Conservation (phyloP, 2,329 filamentous ascomycete species). For the Aspergillus spinulosporus region DNA sequence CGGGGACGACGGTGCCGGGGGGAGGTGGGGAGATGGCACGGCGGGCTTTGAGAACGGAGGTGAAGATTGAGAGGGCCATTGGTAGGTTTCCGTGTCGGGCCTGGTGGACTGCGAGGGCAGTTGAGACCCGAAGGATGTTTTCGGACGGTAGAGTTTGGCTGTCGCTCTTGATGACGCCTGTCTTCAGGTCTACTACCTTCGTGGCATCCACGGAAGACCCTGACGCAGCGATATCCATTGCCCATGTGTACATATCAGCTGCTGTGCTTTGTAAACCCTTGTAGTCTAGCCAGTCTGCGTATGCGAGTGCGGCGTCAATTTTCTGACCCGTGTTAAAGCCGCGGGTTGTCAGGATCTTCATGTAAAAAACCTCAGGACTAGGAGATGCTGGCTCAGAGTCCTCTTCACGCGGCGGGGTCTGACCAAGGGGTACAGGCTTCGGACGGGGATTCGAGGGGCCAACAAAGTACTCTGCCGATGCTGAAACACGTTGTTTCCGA, state of each 20-base stretch:
- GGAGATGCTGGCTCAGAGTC: conserved; percentile 71
- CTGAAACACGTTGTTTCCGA: conserved; percentile 64
- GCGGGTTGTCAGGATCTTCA: conserved; percentile 74
- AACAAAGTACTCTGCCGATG: conserved; percentile 70
- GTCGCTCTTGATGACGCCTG: conserved; percentile 64
- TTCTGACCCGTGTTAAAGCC: conserved; percentile 79
- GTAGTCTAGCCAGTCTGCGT: conserved; percentile 81
- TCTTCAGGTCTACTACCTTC: conserved; percentile 60
- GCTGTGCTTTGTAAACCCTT: conserved; percentile 67
- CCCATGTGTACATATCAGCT: conserved; percentile 71
- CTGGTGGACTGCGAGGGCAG: conserved; percentile 74
- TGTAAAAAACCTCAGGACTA: conserved; percentile 73
- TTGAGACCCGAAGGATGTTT: conserved; percentile 75
- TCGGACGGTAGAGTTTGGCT: conserved; percentile 59
- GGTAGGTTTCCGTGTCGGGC: conserved; percentile 68
- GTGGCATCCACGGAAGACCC: conserved; percentile 49
- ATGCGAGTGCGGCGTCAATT: conserved; percentile 77
- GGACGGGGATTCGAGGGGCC: conserved; percentile 83
- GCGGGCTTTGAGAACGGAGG: conserved; percentile 79
- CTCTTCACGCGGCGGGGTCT: conserved; percentile 68
- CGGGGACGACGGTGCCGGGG: conserved; percentile 26
- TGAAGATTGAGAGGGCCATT: conserved; percentile 75
- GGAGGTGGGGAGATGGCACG: conserved; percentile 55
- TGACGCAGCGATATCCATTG: conserved; percentile 69
- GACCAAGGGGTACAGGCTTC: conserved; percentile 66